Evolutionary conservation across 1,139 yeast genomes (phyloP), one percentile per base, ranked within the genome.

Genomic region (Yamadazyma kanchanaburiensis): DNA sequence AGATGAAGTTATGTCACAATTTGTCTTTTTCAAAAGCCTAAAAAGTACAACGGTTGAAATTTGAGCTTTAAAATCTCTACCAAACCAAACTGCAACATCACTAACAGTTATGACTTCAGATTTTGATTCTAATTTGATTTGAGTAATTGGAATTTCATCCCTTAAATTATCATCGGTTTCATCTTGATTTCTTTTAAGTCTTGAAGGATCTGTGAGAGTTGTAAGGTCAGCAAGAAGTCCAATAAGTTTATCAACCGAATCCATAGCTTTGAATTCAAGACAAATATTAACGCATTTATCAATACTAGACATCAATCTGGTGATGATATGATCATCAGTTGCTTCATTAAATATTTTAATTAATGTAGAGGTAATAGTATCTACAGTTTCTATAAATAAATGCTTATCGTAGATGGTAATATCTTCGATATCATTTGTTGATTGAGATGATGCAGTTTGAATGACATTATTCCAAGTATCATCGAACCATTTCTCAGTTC

Each of bases 61-160:
- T 52, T 94, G 98, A 0, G 95, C 95, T 47, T 89, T 87, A 59
- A 86, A 86, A 49, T 88, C 94, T 28, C 83, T 70, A 6, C 98
- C 99, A 54, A 91, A 80, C 55, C 81, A 74, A 7, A 88, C 87
- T 0, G 96, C 77, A 38, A 79, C 61, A 36, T 86, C 89, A 50
- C 94, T 82, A 3, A 91, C 91, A 7, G 85, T 80, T 22, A 82
- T 65, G 3, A 76, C 71, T 15, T 77, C 80, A 1, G 66, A 61
- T 25, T 63, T 70, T 32, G 67, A 67, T 21, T 72, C 71, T 11
- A 70, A 61, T 31, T 73, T 75, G 23, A 68, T 62, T 39, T 66
- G 70, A 10, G 74, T 68, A 24, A 67, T 55, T 11, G 74, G 73
- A 19, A 67, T 66, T 23, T 71, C 76, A 12, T 71, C 77, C 14